Base-by-base conservation (phyloP, 768 basidiomycete genomes). In the Cystobasidium onofrii region DNA sequence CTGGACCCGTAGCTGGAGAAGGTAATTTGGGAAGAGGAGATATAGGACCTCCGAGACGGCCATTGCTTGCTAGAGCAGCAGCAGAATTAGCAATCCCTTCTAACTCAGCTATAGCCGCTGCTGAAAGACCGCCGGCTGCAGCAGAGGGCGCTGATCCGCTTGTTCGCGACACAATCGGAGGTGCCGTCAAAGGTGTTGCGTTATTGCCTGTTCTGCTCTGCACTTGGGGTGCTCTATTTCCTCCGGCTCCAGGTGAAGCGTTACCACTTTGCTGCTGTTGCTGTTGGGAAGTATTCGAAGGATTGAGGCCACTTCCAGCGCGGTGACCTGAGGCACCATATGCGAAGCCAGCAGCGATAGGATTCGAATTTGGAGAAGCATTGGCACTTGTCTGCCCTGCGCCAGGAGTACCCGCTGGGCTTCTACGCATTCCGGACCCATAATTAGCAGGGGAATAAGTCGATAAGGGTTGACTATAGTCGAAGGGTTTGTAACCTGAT, bases 131-230 rank as follows among this genome's bases (percentile, higher is more conserved):
- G 12, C 57, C 57, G 31, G 23, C 15, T 29, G 29, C 57, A 60
- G 15, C 20, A n/a, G 46, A 50, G n/a, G 46, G 46, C 9, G 46
- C 46, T 20, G 46, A 50, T 3, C 57, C 57, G 33, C 57, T 29
- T 60, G 57, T 60, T 20, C 57, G 25, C 6, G 57, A 60, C 6
- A 60, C 57, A 27, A 60, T 60, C 25, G 57, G 31, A 60, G 57
- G 57, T 29, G 57, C 57, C 4, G 57, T 60, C 25, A 60, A 20
- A 6, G 57, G 57, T 2, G 57, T 60, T 27, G 57, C 57, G 20
- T 60, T 60, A 27, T 60, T 60, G 57, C 57, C 57, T 60, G 57
- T 60, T 20, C 57, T 60, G 27, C 57, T 60, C 23, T 60, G 57
- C 6, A 60, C 27, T 29, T 29, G 29, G 4, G 57, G 15, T 15